Base-by-base conservation (phyloP, 352 stramenopile genomes). In the Halophytophthora batemanensis region DNA sequence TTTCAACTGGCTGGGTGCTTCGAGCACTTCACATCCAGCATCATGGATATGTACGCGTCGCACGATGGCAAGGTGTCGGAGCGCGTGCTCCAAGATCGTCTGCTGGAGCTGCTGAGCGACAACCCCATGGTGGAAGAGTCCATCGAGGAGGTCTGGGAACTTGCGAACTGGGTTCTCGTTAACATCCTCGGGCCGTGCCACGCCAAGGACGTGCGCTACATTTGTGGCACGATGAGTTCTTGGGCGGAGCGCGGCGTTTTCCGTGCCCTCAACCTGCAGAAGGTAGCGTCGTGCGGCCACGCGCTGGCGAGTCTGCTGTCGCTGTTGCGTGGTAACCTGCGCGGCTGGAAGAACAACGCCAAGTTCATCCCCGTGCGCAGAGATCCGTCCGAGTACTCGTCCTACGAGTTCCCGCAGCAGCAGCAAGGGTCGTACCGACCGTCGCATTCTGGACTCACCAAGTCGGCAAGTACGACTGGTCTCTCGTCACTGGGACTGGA, bases 1-100 rank as follows among this genome's bases (percentile, higher is more conserved):
- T 99, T 99, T 63, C 96, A 99, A 60, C 91, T 98, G 13, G 97
- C 96, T 11, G 97, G 97, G 15, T 97, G 93, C 49, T 97, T 98
- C 17, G 96, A 99, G 62, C 83, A 82, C 25, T 96, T 96, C 38
- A 92, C 76, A 15, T 82, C 79, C 3, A 75, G 45, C 19, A 82
- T 92, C 37, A 58, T 85, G 40, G 79, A 93, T 34, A 64, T 94
- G 39, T 92, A 90, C 68, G 61, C 69, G 28, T 70, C 67, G 21
- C 69, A 79, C 31, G 64, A 85, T 19, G 65, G 53, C 17, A 70
- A 78, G 2, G 74, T 92, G 1, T 78, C 72, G 15, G 83, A 94
- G 50, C 77, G 83, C 23, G 61, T 80, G 10, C 48, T 94, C 4
- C 83, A 94, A 56, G 83, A 94, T 57, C 88, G 87, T 44, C 53